phyloP scores from a whole-genome alignment of 2,329 filamentous ascomycete species.

The Trichophaea hybrida region DNA sequence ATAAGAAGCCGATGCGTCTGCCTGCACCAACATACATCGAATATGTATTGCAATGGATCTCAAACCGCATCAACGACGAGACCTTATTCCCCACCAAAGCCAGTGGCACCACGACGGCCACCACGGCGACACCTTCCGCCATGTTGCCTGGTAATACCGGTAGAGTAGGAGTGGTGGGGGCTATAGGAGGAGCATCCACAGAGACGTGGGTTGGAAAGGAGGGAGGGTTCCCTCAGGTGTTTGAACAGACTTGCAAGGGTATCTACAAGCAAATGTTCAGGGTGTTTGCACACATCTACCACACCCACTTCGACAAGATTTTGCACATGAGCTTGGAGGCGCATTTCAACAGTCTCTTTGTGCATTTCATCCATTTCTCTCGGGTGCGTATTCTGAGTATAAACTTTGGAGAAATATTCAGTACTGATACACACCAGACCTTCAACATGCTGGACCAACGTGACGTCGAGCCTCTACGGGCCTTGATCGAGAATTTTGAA shows the following conservation, averaged over 20 bases:
- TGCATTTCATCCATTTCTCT: conserved; percentile 51
- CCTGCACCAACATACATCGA: conserved; percentile 28
- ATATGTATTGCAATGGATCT: conserved; percentile 28
- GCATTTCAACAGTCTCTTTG: conserved; percentile 75
- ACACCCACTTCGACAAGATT: conserved; percentile 83
- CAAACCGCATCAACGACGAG: conserved; percentile 27
- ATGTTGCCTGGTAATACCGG: conserved; percentile 33
- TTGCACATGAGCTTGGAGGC: conserved; percentile 70
- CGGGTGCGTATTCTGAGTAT: conserved; percentile 15
- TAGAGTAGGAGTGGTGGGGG: conserved; percentile 44
- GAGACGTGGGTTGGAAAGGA: conserved; percentile 68
- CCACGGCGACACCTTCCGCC: conserved; percentile 27
- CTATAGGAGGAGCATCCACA: conserved; percentile 43
- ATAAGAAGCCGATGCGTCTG: conserved; percentile 26
- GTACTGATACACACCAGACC: conserved; percentile 18
- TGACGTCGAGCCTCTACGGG: conserved; percentile 28
- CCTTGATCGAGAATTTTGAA: conserved; percentile 28
- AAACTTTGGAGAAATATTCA: too few relatives aligned
- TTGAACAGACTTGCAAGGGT: conserved; percentile 76
- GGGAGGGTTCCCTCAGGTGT: conserved; percentile 82
- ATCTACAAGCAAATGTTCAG: conserved; percentile 98
- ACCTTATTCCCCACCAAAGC: conserved; percentile 27
- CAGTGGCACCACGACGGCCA: conserved; percentile 17
- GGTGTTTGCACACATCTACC: conserved; percentile 95
- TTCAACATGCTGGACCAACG: conserved; percentile 27